A percentile compares a stretch with the other conserved stretches of the same genome.
phyloP scores from a whole-genome alignment of 2,329 filamentous ascomycete genomes.

The Tolypocladium cylindrosporum region DNA sequence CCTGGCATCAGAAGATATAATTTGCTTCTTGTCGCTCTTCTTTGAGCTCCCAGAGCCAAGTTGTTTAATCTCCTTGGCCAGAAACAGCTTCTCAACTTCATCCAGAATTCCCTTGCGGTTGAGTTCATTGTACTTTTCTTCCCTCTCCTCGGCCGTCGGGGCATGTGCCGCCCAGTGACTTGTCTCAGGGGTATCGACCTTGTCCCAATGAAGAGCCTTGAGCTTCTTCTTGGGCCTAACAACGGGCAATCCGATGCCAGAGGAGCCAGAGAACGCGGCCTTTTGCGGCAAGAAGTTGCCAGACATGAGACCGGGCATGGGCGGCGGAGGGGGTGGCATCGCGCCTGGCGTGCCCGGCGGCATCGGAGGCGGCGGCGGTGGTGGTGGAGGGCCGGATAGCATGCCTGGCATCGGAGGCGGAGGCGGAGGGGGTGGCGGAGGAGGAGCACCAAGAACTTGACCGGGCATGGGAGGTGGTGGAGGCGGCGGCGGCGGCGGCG shows the following conservation, averaged over 20 bases:
- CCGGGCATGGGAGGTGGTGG: slow-evolving; percentile 29
- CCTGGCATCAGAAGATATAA: slow-evolving; percentile 83
- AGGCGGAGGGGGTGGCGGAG: slow-evolving; percentile 26
- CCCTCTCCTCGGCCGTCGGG: slow-evolving; percentile 76
- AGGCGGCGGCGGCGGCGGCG: slow-evolving; percentile 27
- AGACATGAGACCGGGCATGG: slow-evolving; percentile 58
- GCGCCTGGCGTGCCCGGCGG: slow-evolving; percentile 17
- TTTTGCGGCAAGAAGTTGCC: slow-evolving; percentile 67
- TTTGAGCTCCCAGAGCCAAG: slow-evolving; percentile 62
- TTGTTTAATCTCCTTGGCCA: slow-evolving; percentile 92
- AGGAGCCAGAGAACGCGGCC: slow-evolving; percentile 40
- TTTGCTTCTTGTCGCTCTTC: slow-evolving; percentile 93
- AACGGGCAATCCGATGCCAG: slow-evolving; percentile 61
- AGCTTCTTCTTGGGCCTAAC: slow-evolving; percentile 97
- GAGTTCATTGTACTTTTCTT: slow-evolving; percentile 92
- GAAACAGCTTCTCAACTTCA: slow-evolving; percentile 93
- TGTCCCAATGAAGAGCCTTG: slow-evolving; percentile 98
- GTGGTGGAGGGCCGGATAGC: slow-evolving; percentile 30
- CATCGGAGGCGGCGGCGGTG: slow-evolving; percentile 28
- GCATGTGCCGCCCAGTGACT: slow-evolving; percentile 89
- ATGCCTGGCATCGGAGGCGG: slow-evolving; percentile 29
- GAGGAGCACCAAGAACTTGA: slow-evolving; percentile 14
- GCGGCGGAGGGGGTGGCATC: slow-evolving; percentile 45
- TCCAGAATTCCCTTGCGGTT: slow-evolving; percentile 92
- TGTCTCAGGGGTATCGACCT: slow-evolving; percentile 83